phyloP scores from a whole-genome alignment of 495 filamentous ascomycete genomes.

The Parmelia sp. region DNA sequence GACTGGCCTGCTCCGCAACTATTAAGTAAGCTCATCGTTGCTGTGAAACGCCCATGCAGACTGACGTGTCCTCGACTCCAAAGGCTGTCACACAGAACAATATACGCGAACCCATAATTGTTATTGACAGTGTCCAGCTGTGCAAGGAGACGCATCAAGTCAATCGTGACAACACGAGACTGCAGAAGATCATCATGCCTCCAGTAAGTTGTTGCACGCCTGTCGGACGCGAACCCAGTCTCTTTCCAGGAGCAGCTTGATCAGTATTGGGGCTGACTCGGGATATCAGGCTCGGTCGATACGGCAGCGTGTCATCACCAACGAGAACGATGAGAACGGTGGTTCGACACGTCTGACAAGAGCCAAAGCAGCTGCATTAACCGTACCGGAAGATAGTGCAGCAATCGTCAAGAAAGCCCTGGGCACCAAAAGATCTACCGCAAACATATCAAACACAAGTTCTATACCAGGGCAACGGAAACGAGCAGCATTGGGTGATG shows the following conservation, averaged over 20 bases:
- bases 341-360: conserved; percentile 77
- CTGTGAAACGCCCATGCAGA: background rate
- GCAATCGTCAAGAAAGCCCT: conserved; percentile 62
- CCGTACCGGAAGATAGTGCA: conserved; percentile 45
- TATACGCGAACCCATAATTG: background rate
- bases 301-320: conserved; percentile 62
- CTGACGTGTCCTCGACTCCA: background rate
- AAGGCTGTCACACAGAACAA: background rate
- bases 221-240: background rate
- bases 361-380: conserved; percentile 79
- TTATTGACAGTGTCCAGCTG: background rate
- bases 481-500: conserved; percentile 79
- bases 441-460: conserved; percentile 43
- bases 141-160: background rate
- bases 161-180: background rate
- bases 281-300: conserved; percentile 47
- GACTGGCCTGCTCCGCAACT: background rate
- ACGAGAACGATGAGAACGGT: conserved; percentile 91
- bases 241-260: background rate
- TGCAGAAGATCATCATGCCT: conserved; percentile 11
- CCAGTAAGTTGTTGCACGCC: conserved; percentile 15
- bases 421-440: conserved; percentile 63
- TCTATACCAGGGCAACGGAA: conserved; percentile 49
- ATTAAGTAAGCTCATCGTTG: background rate
- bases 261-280: background rate